Evolutionary conservation across 2,329 filamentous ascomycete species (phyloP).

Genomic region (Aspergillus chevalieri): DNA sequence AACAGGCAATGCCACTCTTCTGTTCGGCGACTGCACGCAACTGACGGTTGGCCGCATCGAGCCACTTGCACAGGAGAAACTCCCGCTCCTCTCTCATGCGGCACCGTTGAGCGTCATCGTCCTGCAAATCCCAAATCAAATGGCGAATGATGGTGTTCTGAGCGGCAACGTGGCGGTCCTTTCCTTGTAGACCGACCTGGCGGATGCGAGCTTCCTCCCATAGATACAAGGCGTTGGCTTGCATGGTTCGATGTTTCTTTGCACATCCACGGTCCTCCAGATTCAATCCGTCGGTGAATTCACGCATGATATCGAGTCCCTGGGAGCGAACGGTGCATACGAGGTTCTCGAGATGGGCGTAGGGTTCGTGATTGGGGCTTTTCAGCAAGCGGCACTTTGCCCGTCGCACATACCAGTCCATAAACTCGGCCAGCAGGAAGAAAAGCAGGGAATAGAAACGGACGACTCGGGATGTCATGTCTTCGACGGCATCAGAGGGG

Average conservation of each 20-base stretch:
- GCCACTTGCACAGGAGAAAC: constrained; percentile 20
- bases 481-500: constrained; percentile 5
- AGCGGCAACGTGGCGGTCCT: constrained; percentile 25
- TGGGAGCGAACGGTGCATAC: constrained; percentile 25
- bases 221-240: constrained; percentile 15
- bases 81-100: constrained; percentile 20
- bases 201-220: constrained; percentile 28
- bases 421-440: constrained; percentile 32
- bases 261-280: constrained; percentile 18
- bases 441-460: constrained; percentile 31
- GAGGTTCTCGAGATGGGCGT: constrained; percentile 28
- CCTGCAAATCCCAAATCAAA: constrained; percentile 33
- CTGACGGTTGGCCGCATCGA: constrained; percentile 18
- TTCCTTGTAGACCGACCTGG: constrained; percentile 27
- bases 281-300: constrained; percentile 15
- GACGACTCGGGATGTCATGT: constrained; percentile 17
- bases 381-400: constrained; percentile 30
- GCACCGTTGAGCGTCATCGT: constrained; percentile 24
- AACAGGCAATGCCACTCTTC: constrained; percentile 25
- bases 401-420: constrained; percentile 32
- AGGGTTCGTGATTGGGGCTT: constrained; percentile 30
- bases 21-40: constrained; percentile 19
- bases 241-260: constrained; percentile 6
- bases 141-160: constrained; percentile 32
- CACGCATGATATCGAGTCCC: constrained; percentile 14